Evolutionary conservation across 2,329 filamentous ascomycete genomes (phyloP), one percentile per base, ranked within the genome.

Genomic region (Colletotrichum lindemuthianum): DNA sequence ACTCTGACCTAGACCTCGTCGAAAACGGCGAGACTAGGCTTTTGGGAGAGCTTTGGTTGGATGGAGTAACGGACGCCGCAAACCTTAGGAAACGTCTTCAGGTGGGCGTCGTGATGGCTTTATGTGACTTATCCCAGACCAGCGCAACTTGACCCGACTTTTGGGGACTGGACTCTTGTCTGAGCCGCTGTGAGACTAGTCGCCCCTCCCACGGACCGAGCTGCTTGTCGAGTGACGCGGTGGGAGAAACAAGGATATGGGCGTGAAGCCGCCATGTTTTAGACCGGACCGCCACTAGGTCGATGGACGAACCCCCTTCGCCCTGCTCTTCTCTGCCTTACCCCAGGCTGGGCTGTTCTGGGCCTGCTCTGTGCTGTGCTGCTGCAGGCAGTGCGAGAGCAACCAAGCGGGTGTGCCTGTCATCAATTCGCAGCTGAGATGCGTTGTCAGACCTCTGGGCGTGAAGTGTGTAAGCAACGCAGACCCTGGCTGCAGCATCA

Each of bases 251-350:
- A 57, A 60, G 53, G 59, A 57, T 56, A 49, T 57, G 53, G 54
- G 55, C 57, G 49, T 39, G 51, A 24, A 24, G 24, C 51, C 61
- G 61, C 54, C 50, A 63, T 66, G 65, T 68, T 64, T 68, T 65
- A 52, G 61, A 43, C 59, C 63, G 40, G 63, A 44, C 51, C 63
- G 63, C 63, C 58, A 57, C 63, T 24, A 37, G 45, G 36, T 53
- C 51, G 9, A 43, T 57, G 40, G 47, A 39, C 37, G 40, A 63
- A 52, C 63, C 47, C 58, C 55, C 37, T 39, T 52, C 33, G 50
- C 57, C 58, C n/a, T 4, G 8, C 41, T 13, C 12, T 15, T 43
- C 13, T 43, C 12, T 43, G 7, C 15, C 41, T 43, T 43, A 8
- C 13, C 41, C 41, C 41, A n/a, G 41, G 45, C 13, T 32, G 49